phyloP scores from a whole-genome alignment of 345 rosid genomes.

The Eutrema yunnanense region DNA sequence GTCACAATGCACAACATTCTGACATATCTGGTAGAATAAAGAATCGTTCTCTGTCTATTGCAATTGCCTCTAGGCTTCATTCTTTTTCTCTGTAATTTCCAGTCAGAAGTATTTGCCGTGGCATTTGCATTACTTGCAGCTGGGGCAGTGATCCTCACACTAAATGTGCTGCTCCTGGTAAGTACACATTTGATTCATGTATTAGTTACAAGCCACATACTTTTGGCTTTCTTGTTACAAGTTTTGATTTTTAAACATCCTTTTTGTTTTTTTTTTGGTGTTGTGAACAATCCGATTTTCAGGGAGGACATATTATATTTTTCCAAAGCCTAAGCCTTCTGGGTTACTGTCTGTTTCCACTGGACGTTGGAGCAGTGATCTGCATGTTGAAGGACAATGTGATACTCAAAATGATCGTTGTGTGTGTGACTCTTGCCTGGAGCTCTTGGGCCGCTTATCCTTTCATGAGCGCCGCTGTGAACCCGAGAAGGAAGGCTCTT shows the following conservation, averaged over 20 bases:
- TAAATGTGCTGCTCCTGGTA: constrained; percentile 92
- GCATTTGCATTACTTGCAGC: constrained; percentile 97
- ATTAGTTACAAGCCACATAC: not conserved
- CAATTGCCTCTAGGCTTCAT: not conserved
- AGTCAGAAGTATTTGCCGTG: constrained; percentile 96
- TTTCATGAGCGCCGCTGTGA: constrained; percentile 90
- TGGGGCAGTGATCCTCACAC: constrained; percentile 89
- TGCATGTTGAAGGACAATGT: constrained; percentile 81
- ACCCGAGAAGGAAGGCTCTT: constrained; percentile 78
- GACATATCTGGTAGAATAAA: not conserved
- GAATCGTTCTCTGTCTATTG: not conserved
- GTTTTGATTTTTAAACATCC: not conserved
- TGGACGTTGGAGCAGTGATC: constrained; percentile 73
- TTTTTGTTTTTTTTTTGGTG: not conserved
- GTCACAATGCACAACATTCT: not conserved
- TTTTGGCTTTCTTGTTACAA: not conserved
- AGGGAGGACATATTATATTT: constrained; percentile 91
- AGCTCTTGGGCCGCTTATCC: constrained; percentile 97
- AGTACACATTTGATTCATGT: not conserved
- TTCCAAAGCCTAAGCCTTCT: constrained; percentile 83
- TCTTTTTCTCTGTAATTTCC: constrained; percentile 12
- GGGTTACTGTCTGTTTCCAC: constrained; percentile 83
- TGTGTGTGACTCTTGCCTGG: constrained; percentile 72
- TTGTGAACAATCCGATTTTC: constrained; percentile 13
- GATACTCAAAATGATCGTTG: constrained; percentile 61